Evolutionary conservation across 352 stramenopile genomes (phyloP).

Genomic region (Globisporangium nodosum): DNA sequence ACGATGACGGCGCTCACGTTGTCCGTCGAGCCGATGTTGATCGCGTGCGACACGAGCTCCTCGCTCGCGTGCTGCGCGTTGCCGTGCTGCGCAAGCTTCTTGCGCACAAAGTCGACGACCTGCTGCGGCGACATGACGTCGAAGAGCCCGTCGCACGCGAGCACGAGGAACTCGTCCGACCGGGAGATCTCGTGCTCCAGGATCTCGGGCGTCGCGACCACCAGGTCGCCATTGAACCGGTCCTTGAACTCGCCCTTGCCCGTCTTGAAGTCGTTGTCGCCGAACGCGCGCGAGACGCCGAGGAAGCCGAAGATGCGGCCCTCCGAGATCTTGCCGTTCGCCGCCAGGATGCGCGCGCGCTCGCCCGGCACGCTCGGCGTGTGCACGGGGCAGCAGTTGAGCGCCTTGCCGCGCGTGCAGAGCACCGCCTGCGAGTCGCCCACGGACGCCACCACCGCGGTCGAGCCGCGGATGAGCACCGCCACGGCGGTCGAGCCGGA

Average conservation of each 20-base stretch:
- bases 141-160: slow-evolving; percentile 82
- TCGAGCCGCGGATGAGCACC: slow-evolving; percentile 46
- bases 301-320: slow-evolving; percentile 83
- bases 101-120: slow-evolving; percentile 77
- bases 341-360: slow-evolving; percentile 71
- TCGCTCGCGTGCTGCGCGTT: slow-evolving; percentile 77
- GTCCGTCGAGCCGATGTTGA: slow-evolving; percentile 74
- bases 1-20: slow-evolving; percentile 82
- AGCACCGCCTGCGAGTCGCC: slow-evolving; percentile 80
- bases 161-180: slow-evolving; percentile 76
- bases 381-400: slow-evolving; percentile 60
- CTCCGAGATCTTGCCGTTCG: slow-evolving; percentile 79
- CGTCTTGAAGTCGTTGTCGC: slow-evolving; percentile 86
- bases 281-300: slow-evolving; percentile 76
- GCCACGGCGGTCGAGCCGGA: slow-evolving; percentile 71
- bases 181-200: slow-evolving; percentile 40
- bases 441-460: slow-evolving; percentile 58
- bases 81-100: slow-evolving; percentile 59
- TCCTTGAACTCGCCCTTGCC: slow-evolving; percentile 74
- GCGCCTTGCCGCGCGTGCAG: slow-evolving; percentile 44
- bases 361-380: slow-evolving; percentile 64
- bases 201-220: slow-evolving; percentile 67
- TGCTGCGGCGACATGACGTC: slow-evolving; percentile 81
- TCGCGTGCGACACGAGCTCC: slow-evolving; percentile 77
- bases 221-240: slow-evolving; percentile 77